Evolutionary conservation across 1,284 basidiomycete species (phyloP), one percentile per base, ranked within the genome.

Genomic region (Cronartium ribicola): DNA sequence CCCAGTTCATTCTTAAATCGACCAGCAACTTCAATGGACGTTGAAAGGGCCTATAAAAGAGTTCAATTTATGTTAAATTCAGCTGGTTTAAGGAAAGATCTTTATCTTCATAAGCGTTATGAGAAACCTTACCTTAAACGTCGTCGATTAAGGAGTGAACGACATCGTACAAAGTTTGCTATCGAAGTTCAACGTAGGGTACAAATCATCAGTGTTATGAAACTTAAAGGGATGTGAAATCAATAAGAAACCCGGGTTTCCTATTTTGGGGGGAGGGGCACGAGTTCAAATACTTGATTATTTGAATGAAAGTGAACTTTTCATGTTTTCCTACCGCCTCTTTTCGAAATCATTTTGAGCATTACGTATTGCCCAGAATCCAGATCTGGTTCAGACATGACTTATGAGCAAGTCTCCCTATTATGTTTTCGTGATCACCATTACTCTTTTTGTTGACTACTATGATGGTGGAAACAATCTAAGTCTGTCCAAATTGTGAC

Each of bases 61-160:
- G 39, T 73, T 10, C 29, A 48, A 4, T 57, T 39, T 20, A 44
- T 63, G 55, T 39, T 73, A 37, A 66, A 65, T 46, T 37, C 63
- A 20, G 46, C 62, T 62, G 63, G 63, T 36, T 44, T 66, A 13
- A 60, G 63, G 41, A 65, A 60, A 65, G 63, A 66, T 36, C 65
- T 66, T 43, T 57, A 60, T 62, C 63, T 66, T 13, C 66, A 73
- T 48, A 65, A 66, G 60, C 70, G 70, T 5, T 66, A 73, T 43
- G 63, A 73, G 22, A 73, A 73, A 66, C 70, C 70, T 40, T 73
- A 65, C 59, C 51, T 73, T n/a, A 73, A 66, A 43, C 63, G 70
- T 22, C 44, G 55, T 11, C 62, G 63, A 36, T 55, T 73, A 4
- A 73, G 63, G 36, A 73, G 70, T 46, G 70, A 66, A 59, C 44